Conservation (phyloP, 2,329 filamentous ascomycete species). For the Alternaria arborescens region DNA sequence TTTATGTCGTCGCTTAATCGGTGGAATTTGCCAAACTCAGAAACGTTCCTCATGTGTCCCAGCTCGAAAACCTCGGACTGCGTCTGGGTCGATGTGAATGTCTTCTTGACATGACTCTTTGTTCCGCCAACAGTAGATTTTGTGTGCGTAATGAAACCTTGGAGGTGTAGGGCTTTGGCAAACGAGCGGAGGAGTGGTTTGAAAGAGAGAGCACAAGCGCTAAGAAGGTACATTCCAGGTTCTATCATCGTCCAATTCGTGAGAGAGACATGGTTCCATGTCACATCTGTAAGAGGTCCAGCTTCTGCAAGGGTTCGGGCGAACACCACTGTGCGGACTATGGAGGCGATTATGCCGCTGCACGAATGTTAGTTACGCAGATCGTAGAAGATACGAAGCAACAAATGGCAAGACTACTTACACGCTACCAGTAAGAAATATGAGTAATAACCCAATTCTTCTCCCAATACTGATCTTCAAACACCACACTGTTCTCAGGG, state of each 20-base stretch:
- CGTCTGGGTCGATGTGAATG: neutral
- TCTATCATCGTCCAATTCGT: conserved; percentile 40
- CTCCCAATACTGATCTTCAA: conserved; percentile 32
- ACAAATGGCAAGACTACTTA: conserved; percentile 18
- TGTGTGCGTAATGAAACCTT: conserved; percentile 29
- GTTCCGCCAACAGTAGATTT: conserved; percentile 15
- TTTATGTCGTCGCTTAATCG: conserved; percentile 16
- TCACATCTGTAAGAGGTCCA: conserved; percentile 27
- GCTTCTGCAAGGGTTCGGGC: conserved; percentile 14
- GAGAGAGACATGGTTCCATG: conserved; percentile 32
- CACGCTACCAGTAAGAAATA: conserved; percentile 41
- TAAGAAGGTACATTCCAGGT: conserved; percentile 37
- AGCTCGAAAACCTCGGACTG: conserved; percentile 16
- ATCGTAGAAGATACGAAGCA: neutral
- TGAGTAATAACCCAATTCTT: conserved; percentile 32
- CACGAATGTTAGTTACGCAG: neutral
- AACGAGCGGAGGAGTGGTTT: conserved; percentile 36
- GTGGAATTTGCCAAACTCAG: conserved; percentile 16
- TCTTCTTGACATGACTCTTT: conserved; percentile 6
- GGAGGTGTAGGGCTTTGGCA: conserved; percentile 28
- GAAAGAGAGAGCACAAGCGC: conserved; percentile 35
- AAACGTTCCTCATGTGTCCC: conserved; percentile 18
- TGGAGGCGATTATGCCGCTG: conserved; percentile 37
- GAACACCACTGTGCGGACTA: conserved; percentile 36
- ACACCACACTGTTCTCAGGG: conserved; percentile 30